phyloP scores from a whole-genome alignment of 225 moss, liverwort and hornwort genomes.

The Takakia lepidozioides region DNA sequence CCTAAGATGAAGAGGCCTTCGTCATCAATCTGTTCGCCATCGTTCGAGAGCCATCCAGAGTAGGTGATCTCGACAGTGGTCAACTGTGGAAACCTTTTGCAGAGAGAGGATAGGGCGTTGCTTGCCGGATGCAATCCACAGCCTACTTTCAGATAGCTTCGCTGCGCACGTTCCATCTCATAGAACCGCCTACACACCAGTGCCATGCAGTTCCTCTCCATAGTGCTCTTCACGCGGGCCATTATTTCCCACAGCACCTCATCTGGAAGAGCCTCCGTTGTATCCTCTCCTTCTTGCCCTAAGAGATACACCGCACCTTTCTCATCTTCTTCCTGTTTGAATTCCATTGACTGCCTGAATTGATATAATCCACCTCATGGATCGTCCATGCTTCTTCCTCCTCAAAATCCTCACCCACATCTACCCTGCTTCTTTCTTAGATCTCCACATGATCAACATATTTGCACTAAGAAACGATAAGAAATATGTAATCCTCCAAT shows the following conservation, averaged over 20 bases:
- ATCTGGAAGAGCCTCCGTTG: constrained; percentile 5
- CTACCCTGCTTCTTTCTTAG: too few species aligned
- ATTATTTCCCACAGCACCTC: constrained; percentile 25
- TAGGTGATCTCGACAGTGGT: constrained; percentile 28
- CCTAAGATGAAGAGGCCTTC: constrained; percentile 20
- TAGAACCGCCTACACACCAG: constrained; percentile 32
- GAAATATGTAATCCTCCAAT: too few species aligned
- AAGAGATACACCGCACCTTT: too few species aligned
- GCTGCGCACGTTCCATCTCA: constrained; percentile 23
- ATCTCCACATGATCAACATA: too few species aligned
- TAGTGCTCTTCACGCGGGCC: constrained; percentile 6
- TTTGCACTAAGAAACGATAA: too few species aligned
- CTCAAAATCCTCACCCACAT: too few species aligned
- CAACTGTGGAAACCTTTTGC: constrained; percentile 24
- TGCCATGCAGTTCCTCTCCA: constrained; percentile 21
- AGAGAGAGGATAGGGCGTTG: constrained; percentile 22
- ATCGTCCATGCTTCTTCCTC: too few species aligned
- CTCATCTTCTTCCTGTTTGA: too few species aligned
- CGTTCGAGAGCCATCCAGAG: constrained; percentile 27
- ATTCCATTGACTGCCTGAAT: too few species aligned
- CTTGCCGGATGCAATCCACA: constrained; percentile 22
- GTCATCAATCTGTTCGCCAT: constrained; percentile 38
- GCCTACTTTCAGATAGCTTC: constrained; percentile 17
- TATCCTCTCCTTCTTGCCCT: background rate
- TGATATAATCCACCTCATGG: too few species aligned